phyloP scores from a whole-genome alignment of 2,329 filamentous ascomycete genomes.

The Fusarium tuaranense region DNA sequence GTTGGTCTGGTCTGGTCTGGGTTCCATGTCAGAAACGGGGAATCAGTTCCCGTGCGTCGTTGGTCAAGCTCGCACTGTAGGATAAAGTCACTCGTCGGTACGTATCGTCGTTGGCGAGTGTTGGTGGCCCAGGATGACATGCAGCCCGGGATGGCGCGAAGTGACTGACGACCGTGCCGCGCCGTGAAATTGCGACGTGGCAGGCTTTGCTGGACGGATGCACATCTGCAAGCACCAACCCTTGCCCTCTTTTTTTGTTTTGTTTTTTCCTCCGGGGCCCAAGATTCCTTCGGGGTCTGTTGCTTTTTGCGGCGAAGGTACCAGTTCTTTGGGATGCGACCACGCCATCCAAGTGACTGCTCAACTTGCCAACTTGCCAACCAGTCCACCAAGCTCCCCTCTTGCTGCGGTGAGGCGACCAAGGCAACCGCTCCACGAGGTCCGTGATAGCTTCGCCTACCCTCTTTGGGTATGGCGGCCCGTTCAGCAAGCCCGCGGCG shows the following conservation, averaged over 20 bases:
- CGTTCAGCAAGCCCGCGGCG: slow-evolving; percentile 34
- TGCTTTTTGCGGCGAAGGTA: slow-evolving; percentile 9
- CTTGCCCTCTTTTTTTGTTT: slow-evolving; percentile 18
- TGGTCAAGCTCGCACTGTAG: slow-evolving; percentile 34
- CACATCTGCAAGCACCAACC: slow-evolving; percentile 24
- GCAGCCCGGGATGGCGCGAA: slow-evolving; percentile 46
- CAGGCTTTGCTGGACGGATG: slow-evolving; percentile 37
- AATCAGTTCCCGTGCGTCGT: slow-evolving; percentile 18
- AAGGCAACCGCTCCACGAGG: slow-evolving; percentile 23
- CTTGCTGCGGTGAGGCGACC: background rate
- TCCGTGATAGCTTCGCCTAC: slow-evolving; percentile 33
- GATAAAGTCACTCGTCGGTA: slow-evolving; percentile 26
- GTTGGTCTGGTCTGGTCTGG: background rate
- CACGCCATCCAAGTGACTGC: slow-evolving; percentile 10
- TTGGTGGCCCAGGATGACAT: slow-evolving; percentile 44
- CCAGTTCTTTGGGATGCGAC: slow-evolving; percentile 17
- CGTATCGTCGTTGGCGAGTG: slow-evolving; percentile 13
- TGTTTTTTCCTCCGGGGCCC: background rate
- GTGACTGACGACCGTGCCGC: slow-evolving; percentile 42
- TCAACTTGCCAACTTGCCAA: background rate
- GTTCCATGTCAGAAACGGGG: slow-evolving; percentile 19
- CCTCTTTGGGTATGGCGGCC: slow-evolving; percentile 40
- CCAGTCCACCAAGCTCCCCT: slow-evolving; percentile 6
- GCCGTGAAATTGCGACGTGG: slow-evolving; percentile 48
- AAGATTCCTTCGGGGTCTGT: slow-evolving; percentile 11